A percentile compares a stretch with the other conserved stretches of the same genome.
Conservation (phyloP, 352 stramenopile genomes). For the Globisporangium paroecandrum region DNA sequence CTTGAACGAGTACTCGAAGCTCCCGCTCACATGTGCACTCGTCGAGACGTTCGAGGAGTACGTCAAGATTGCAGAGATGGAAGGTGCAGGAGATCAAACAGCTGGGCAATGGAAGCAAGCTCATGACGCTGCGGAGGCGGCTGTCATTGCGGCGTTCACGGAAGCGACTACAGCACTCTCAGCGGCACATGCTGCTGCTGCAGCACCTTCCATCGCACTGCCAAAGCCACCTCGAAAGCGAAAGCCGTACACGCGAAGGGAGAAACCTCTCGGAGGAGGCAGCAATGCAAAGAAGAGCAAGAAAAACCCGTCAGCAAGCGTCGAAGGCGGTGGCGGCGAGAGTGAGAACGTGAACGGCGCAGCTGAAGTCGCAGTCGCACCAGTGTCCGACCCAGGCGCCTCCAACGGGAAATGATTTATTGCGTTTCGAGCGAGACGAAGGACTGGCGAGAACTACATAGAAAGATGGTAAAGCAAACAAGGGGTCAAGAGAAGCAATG, state of each 20-base stretch:
- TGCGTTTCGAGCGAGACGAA: constrained; percentile 2
- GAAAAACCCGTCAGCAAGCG: constrained; percentile 14
- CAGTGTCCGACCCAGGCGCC: background rate
- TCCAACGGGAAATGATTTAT: constrained; percentile 11
- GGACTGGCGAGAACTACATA: background rate
- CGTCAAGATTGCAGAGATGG: constrained; percentile 23
- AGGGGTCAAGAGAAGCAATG: background rate
- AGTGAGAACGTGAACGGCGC: constrained; percentile 2
- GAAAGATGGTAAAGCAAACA: background rate
- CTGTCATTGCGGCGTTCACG: constrained; percentile 28
- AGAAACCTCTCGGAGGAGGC: constrained; percentile 32
- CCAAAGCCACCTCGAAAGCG: constrained; percentile 58
- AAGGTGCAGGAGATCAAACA: constrained; percentile 13
- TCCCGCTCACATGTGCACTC: constrained; percentile 66
- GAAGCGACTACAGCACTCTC: constrained; percentile 25
- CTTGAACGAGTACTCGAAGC: constrained; percentile 88
- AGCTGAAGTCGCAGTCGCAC: background rate
- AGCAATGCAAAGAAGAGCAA: constrained; percentile 53
- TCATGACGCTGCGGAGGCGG: constrained; percentile 27
- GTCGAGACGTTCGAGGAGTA: constrained; percentile 36
- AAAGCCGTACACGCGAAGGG: constrained; percentile 61
- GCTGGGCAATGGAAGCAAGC: constrained; percentile 32
- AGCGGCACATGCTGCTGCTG: constrained; percentile 1
- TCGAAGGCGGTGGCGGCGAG: constrained; percentile 4
- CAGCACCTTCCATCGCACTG: background rate